Conservation (phyloP, 2,329 filamentous ascomycete genomes). For the Fusarium metavorans region DNA sequence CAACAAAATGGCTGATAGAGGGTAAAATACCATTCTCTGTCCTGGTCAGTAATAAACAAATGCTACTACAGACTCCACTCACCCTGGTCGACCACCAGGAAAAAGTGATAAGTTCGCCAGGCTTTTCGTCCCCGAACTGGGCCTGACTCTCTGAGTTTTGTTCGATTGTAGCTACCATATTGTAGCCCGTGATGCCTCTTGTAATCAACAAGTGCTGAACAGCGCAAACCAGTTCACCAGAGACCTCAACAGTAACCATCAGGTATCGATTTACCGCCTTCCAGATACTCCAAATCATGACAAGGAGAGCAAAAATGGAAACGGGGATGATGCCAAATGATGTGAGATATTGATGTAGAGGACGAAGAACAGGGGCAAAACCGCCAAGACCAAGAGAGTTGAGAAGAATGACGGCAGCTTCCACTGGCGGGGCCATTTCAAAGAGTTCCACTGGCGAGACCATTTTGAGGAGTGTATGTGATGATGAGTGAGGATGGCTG, state of each 20-base stretch:
- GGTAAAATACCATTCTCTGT: neutral
- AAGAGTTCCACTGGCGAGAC: no score
- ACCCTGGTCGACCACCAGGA: neutral
- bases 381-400: neutral
- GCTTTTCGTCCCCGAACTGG: neutral
- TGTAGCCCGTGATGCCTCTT: no score
- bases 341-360: neutral
- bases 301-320: neutral
- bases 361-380: neutral
- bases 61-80: neutral
- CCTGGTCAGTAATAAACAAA: neutral
- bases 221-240: neutral
- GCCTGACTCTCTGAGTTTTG: no score
- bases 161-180: no score
- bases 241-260: neutral
- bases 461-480: no score
- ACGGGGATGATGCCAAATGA: neutral
- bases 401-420: neutral
- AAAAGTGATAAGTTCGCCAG: neutral
- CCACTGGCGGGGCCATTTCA: no score
- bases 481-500: no score
- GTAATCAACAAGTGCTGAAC: neutral
- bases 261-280: neutral
- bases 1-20: neutral
- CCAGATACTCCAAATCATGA: neutral